Conservation (phyloP, 108 stramenopile genomes). For the Cyclotella atomus region DNA sequence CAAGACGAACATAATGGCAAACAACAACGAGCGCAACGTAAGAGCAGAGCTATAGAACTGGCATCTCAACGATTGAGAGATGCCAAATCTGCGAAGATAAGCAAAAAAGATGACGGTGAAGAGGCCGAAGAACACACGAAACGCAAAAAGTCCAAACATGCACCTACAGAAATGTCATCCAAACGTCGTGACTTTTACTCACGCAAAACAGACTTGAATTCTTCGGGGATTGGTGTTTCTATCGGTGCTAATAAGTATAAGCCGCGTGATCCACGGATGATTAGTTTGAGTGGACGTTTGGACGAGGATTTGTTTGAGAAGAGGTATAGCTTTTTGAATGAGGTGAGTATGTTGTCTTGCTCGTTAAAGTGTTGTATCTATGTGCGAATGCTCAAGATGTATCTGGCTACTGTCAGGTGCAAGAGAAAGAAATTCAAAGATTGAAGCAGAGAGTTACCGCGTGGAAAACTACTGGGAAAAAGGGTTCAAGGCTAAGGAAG, state of each 20-base stretch:
- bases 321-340: slow-evolving; percentile 78
- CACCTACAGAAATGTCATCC: slow-evolving; percentile 86
- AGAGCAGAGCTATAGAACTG: slow-evolving; percentile 44
- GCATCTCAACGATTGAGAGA: slow-evolving; percentile 38
- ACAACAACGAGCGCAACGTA: slow-evolving; percentile 28
- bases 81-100: background rate
- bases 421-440: slow-evolving; percentile 72
- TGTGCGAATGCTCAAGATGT: too few species aligned
- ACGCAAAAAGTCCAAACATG: slow-evolving; percentile 67
- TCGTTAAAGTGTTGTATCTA: too few species aligned
- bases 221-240: slow-evolving; percentile 81
- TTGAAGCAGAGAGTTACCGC: slow-evolving; percentile 67
- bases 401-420: too few species aligned
- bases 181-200: slow-evolving; percentile 71
- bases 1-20: slow-evolving; percentile 23
- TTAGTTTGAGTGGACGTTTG: slow-evolving; percentile 70
- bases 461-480: slow-evolving; percentile 71
- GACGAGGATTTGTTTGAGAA: slow-evolving; percentile 78
- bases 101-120: background rate
- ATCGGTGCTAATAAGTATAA: slow-evolving; percentile 86
- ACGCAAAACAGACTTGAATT: slow-evolving; percentile 64
- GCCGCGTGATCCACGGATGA: slow-evolving; percentile 81
- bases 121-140: background rate
- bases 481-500: slow-evolving; percentile 67
- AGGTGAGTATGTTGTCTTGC: too few species aligned